These are phyloP conservation scores for Sporobolomyces phaffii DNA, from an alignment of 768 basidiomycete genomes.

Conservation along the genomic window DNA sequence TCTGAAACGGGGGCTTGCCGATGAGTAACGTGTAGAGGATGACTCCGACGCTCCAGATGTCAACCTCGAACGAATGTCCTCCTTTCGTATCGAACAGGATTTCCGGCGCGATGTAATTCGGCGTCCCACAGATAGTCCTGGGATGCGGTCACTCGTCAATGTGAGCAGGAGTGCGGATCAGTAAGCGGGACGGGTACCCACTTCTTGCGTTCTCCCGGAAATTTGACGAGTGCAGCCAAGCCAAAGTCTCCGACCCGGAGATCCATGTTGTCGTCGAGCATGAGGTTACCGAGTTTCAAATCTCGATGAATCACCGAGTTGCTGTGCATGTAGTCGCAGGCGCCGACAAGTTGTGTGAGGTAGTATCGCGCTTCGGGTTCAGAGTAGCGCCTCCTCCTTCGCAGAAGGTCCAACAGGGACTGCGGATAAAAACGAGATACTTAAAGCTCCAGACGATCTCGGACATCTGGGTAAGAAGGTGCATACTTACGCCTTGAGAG, in stretches of 20 bases:
- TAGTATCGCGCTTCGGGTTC: constrained; percentile 91
- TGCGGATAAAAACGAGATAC: too few species aligned
- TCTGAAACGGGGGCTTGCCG: constrained; percentile 97
- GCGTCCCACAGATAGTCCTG: constrained; percentile 90
- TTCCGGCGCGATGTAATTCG: constrained; percentile 97
- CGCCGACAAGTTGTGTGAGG: constrained; percentile 88
- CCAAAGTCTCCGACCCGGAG: constrained; percentile 97
- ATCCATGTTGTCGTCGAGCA: constrained; percentile 86
- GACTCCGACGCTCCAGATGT: constrained; percentile 95
- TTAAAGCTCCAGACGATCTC: too few species aligned
- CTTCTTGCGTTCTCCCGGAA: constrained; percentile 93
- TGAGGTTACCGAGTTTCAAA: constrained; percentile 90
- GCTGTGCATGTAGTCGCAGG: constrained; percentile 94
- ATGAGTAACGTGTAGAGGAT: constrained; percentile 91
- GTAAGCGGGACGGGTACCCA: constrained; percentile 40
- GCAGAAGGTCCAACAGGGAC: constrained; percentile 54
- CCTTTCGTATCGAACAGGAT: constrained; percentile 92
- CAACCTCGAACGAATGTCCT: constrained; percentile 96
- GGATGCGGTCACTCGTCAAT: background rate
- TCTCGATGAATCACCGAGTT: constrained; percentile 97
- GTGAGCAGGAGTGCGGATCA: background rate
- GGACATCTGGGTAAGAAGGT: too few species aligned
- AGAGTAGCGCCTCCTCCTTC: constrained; percentile 52
- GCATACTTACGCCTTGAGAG: constrained; percentile 60
- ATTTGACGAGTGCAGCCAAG: constrained; percentile 91